These are phyloP conservation scores for Achaetomium macrosporum DNA, from an alignment of 2,329 filamentous ascomycete genomes.

Conservation along the genomic window DNA sequence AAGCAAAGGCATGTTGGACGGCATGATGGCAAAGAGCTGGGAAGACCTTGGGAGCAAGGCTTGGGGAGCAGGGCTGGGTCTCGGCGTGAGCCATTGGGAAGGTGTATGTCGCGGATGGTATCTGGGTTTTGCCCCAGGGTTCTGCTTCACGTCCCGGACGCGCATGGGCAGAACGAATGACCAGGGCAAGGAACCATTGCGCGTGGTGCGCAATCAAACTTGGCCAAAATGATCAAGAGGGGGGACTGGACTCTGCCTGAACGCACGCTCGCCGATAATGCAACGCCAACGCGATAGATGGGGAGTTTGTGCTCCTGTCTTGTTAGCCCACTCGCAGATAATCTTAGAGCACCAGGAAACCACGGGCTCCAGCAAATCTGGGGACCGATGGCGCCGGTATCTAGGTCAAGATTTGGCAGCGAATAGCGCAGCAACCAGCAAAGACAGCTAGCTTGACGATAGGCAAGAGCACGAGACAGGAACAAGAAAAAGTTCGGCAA, in stretches of 20 bases:
- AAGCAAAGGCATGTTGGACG: constrained; percentile 1
- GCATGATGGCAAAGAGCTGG: not conserved
- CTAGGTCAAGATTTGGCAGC: constrained; percentile 45
- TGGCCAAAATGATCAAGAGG: constrained; percentile 16
- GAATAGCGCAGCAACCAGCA: constrained; percentile 44
- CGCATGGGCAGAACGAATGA: constrained; percentile 5
- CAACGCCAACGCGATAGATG: constrained; percentile 27
- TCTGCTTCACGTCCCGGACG: constrained; percentile 3
- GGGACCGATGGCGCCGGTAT: constrained; percentile 23
- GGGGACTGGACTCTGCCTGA: constrained; percentile 15
- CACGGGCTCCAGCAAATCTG: constrained; percentile 1
- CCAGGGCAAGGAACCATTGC: constrained; percentile 4
- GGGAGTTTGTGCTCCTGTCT: constrained; percentile 28
- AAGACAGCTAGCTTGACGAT: constrained; percentile 63
- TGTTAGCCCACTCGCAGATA: constrained; percentile 38
- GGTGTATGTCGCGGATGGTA: constrained; percentile 3
- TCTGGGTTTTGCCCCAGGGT: not conserved
- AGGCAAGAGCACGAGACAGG: constrained; percentile 49
- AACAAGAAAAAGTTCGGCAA: constrained; percentile 26
- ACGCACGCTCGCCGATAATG: constrained; percentile 18
- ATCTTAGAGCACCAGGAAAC: constrained; percentile 35
- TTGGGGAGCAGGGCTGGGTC: not conserved
- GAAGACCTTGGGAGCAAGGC: not conserved
- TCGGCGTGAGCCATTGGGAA: constrained; percentile 2
- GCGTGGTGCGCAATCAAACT: constrained; percentile 1